Evolutionary conservation across 371 early-diverging fungal species (phyloP), one percentile per base, ranked within the genome.

Genomic region (Lichtheimia ramosa): DNA sequence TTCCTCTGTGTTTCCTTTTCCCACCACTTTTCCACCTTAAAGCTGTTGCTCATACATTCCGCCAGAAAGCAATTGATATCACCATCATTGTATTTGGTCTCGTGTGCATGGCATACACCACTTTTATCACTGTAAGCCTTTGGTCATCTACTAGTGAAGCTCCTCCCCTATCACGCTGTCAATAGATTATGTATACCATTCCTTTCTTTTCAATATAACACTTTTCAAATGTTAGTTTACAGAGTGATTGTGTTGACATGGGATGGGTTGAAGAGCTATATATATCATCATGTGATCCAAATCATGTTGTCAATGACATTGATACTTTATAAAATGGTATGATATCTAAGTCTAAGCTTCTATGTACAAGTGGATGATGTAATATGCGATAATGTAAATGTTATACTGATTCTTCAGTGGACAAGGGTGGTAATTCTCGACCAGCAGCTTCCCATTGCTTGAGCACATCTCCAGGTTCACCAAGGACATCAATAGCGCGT

Each of bases 1-100:
- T 80, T 10, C 81, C 81, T 5, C 64, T 80, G 7, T 80, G 81
- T 52, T 80, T 74, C 70, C 82, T 95, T 48, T 95, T 92, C 79
- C 94, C 94, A 7, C 83, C 92, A 14, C 68, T 94, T 27, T 92
- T 94, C 79, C 93, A 93, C 72, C 75, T 73, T 64, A 88, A 83
- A 63, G 88, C 77, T 8, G 71, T 82, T 23, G 83, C 91, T 1
- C 48, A 42, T 13, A 67, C 64, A 16, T 65, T 68, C 56, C 68
- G 69, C 50, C 65, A 72, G 59, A 74, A 76, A 25, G 51, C 76
- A 0, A 79, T 83, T 43, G 92, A 93, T 65, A 62, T 84, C 21
- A 50, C 75, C 14, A 68, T 93, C 43, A 80, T 87, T 43, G 59
- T 69, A 14, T 92, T 95, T 85, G 94, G 93, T 42, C 23, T 81